Evolutionary conservation across 306 rosid genomes (phyloP).

Genomic region (Calophaca sinica): DNA sequence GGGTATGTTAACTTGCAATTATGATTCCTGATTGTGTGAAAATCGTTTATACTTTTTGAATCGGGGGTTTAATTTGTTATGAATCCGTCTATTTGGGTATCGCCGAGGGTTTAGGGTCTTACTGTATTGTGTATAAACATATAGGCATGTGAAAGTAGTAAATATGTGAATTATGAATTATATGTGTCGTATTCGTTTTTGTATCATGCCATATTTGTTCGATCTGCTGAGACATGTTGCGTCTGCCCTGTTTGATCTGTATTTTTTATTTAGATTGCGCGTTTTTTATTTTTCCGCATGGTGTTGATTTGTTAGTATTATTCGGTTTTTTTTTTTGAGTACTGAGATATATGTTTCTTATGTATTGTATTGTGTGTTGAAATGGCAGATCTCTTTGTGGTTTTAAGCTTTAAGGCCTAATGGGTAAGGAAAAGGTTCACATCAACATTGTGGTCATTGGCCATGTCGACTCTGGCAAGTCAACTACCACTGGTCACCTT

Average conservation of each 20-base stretch:
- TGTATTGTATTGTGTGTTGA: not conserved
- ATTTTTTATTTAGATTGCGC: not conserved
- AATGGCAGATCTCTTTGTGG: conserved; percentile 4
- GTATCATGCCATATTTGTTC: not conserved
- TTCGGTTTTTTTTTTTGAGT: not conserved
- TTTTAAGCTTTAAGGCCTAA: conserved; percentile 26
- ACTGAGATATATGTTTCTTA: not conserved
- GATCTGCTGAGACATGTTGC: not conserved
- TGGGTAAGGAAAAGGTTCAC: conserved; percentile 92
- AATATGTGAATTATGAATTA: not conserved
- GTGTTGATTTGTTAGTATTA: not conserved
- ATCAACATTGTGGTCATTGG: conserved; percentile 96
- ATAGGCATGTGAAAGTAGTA: not conserved
- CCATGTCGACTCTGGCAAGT: conserved; percentile 93
- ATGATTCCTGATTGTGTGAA: not conserved
- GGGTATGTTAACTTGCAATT: not conserved
- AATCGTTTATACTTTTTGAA: not conserved
- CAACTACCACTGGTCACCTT: conserved; percentile 89
- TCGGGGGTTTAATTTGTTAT: not conserved
- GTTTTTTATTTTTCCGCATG: not conserved
- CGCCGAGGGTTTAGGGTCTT: too few relatives aligned
- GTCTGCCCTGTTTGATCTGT: not conserved
- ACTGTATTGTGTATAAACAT: not conserved
- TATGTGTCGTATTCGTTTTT: not conserved
- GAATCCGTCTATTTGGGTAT: not conserved